Conservation (phyloP, 140 eudicot genomes). For the Senecio squalidus region DNA sequence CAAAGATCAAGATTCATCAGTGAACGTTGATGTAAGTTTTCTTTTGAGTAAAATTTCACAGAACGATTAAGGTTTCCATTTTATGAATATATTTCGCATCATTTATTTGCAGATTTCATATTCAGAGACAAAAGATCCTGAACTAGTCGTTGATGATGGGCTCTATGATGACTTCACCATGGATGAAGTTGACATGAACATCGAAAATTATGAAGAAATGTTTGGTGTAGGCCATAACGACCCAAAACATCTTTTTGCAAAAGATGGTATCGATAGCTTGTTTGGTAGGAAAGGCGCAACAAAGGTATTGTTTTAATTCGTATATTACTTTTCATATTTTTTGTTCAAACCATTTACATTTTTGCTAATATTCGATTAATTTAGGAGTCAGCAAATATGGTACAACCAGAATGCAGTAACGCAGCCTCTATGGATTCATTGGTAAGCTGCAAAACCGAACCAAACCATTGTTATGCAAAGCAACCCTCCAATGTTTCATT, state of each 20-base stretch:
- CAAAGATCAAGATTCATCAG: conserved; percentile 31
- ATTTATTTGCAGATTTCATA: conserved; percentile 36
- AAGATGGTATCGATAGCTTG: conserved; percentile 72
- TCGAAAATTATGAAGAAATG: conserved; percentile 82
- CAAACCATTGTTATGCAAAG: conserved; percentile 48
- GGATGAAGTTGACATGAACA: conserved; percentile 81
- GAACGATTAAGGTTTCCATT: conserved; percentile 1
- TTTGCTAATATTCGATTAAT: conserved; percentile 19
- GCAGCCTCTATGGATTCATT: conserved; percentile 83
- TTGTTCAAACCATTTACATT: conserved; percentile 6
- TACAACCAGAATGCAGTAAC: conserved; percentile 70
- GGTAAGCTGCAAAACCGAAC: conserved; percentile 84
- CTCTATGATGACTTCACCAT: conserved; percentile 62
- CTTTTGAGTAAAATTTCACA: neutral
- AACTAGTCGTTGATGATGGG: conserved; percentile 46
- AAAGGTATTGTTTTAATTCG: conserved; percentile 22
- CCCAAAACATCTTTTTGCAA: conserved; percentile 64
- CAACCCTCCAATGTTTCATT: conserved; percentile 72
- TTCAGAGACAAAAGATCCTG: conserved; percentile 47
- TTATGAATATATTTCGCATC: neutral
- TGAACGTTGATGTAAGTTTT: conserved; percentile 22
- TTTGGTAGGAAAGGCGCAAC: conserved; percentile 33
- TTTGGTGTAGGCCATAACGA: conserved; percentile 59
- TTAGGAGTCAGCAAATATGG: conserved; percentile 48
- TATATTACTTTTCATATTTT: neutral